Base-by-base conservation (phyloP, 2,329 filamentous ascomycete species). In the Lasiodiplodia gonubiensis region DNA sequence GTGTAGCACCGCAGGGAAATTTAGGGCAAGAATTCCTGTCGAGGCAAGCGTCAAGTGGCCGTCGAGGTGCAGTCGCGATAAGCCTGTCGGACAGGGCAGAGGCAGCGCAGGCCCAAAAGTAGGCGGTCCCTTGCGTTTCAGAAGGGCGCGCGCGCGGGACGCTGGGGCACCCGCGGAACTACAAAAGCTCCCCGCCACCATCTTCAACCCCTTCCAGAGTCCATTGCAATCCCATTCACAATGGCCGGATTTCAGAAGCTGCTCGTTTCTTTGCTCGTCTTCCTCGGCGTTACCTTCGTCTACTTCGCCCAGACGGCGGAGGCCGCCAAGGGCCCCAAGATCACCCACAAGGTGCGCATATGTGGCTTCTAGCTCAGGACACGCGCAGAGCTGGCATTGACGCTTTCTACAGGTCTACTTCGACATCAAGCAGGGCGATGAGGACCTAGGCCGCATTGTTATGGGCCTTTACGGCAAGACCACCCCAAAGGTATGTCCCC, bases 401-500 rank as follows among this genome's bases (percentile, higher is more conserved):
- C 57, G 4, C 23, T 18, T 27, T 5, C 18, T n/a, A 70, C 69
- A 84, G 86, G 87, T 95, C 81, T 95, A 88, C 86, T 94, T 96
- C 80, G 92, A 95, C 80, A 89, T 96, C 72, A 82, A 86, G 75
- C 89, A 93, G 76, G 92, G 90, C 75, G 92, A 92, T 71, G 85
- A 93, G 81, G 79, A 86, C 57, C 77, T 94, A 51, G 92, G 92
- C 69, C 88, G 90, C 70, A 86, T 96, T 72, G 89, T 92, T 72
- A 88, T 95, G 42, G 92, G 92, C 73, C 89, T 96, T 61, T 96
- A 95, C 78, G 92, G 92, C 82, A 93, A 92, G 86, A 94, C 92
- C 51, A 90, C 93, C 35, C 92, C 92, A 74, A 89, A 93, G 86
- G 86, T 87, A 76, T 72, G 71, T 35, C 21, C 18, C 21, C 18